Conservation (phyloP, 768 basidiomycete genomes). For the Amanita rubescens region DNA sequence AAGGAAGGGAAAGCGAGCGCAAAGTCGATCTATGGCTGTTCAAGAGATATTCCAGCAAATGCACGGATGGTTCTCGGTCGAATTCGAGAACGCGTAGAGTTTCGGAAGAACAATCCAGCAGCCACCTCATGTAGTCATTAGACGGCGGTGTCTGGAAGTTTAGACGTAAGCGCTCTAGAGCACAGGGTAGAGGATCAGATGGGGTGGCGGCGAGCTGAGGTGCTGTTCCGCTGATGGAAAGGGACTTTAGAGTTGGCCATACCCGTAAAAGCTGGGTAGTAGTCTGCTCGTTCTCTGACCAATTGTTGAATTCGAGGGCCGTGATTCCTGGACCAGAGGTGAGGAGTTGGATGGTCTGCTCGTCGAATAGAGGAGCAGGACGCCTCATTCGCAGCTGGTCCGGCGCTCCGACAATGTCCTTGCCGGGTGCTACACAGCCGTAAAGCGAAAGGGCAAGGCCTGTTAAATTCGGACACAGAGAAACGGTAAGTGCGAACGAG, state of each 20-base stretch:
- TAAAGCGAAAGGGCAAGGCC: conserved; percentile 53
- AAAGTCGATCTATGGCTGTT: conserved; percentile 41
- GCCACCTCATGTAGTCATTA: conserved; percentile 60
- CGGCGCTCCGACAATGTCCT: conserved; percentile 42
- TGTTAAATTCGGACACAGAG: conserved; percentile 50
- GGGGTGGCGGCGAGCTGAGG: conserved; percentile 41
- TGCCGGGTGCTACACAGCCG: conserved; percentile 44
- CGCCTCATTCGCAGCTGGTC: conserved; percentile 40
- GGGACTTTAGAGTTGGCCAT: conserved; percentile 50
- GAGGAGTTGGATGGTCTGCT: conserved; percentile 42
- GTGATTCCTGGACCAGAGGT: conserved; percentile 46
- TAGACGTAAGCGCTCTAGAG: conserved; percentile 48
- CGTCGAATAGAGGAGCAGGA: conserved; percentile 47
- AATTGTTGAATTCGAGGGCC: conserved; percentile 58
- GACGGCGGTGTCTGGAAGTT: conserved; percentile 61
- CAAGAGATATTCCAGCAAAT: conserved; percentile 49
- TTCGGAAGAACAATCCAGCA: conserved; percentile 48
- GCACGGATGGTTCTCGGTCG: conserved; percentile 49
- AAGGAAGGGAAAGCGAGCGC: conserved; percentile 50
- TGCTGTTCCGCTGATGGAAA: conserved; percentile 52
- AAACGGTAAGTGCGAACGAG: conserved; percentile 52
- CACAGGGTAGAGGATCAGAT: conserved; percentile 36
- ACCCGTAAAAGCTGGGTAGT: conserved; percentile 56
- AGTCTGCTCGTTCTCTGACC: conserved; percentile 54
- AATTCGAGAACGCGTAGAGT: conserved; percentile 50